phyloP scores from a whole-genome alignment of 2,329 filamentous ascomycete genomes.

The Pestalotiopsis sp. region DNA sequence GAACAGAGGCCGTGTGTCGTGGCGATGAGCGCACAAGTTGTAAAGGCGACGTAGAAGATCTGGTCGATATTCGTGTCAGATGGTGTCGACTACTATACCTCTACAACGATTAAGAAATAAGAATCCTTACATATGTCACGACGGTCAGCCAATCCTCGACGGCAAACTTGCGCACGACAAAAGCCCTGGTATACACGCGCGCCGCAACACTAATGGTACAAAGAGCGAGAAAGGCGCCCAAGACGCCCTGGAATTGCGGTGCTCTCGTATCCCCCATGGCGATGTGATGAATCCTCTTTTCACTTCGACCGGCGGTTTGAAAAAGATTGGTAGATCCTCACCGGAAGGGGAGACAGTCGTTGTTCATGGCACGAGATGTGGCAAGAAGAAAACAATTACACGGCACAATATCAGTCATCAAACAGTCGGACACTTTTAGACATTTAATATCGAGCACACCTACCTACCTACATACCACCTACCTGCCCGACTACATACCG shows the following conservation, averaged over 20 bases:
- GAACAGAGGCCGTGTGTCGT: slow-evolving; percentile 2
- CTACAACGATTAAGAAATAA: neutral
- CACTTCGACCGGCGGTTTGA: neutral
- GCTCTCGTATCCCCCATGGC: slow-evolving; percentile 7
- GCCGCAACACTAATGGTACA: slow-evolving; percentile 1
- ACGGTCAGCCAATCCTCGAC: slow-evolving; percentile 10
- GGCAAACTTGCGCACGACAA: slow-evolving; percentile 3
- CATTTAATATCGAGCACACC: neutral
- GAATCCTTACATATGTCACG: slow-evolving; percentile 4
- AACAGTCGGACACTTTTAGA: neutral
- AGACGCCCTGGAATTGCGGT: slow-evolving; percentile 7
- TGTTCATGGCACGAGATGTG: neutral
- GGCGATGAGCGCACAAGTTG: neutral
- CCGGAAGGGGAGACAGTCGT: neutral
- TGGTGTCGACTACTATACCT: neutral
- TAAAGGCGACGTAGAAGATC: slow-evolving; percentile 7
- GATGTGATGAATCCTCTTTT: neutral
- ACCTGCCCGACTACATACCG: neutral
- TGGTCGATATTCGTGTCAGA: neutral
- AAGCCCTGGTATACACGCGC: slow-evolving; percentile 8
- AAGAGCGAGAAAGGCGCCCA: slow-evolving; percentile 3
- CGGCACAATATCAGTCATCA: neutral
- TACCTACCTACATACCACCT: neutral
- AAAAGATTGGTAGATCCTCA: neutral
- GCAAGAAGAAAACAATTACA: neutral